A percentile compares a stretch with the other conserved stretches of the same genome.
phyloP scores from a whole-genome alignment of 768 basidiomycete species.

The Pluteus cervinus region DNA sequence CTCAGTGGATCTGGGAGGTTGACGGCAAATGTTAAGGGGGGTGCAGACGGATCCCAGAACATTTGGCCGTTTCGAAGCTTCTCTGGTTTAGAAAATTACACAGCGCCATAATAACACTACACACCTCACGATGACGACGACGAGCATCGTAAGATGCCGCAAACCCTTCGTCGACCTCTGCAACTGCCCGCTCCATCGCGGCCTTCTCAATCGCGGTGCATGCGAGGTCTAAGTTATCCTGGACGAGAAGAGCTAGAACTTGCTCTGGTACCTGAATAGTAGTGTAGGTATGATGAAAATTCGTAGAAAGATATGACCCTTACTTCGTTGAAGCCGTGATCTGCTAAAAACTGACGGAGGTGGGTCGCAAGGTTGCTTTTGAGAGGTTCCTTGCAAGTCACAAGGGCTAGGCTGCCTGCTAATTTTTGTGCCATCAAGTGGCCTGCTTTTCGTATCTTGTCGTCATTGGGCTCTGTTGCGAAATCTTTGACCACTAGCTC shows the following conservation, averaged over 20 bases:
- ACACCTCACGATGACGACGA: constrained; percentile 80
- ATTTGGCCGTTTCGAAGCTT: constrained; percentile 64
- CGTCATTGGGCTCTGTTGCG: constrained; percentile 86
- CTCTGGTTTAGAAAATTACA: background rate
- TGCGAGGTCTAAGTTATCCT: constrained; percentile 90
- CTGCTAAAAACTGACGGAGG: constrained; percentile 73
- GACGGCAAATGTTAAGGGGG: constrained; percentile 59
- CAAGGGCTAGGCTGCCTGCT: constrained; percentile 91
- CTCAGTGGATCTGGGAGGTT: constrained; percentile 85
- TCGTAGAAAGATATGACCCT: constrained; percentile 5
- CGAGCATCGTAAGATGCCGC: constrained; percentile 75
- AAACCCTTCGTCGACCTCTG: constrained; percentile 91
- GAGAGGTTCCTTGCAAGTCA: constrained; percentile 97
- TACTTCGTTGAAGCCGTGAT: constrained; percentile 89
- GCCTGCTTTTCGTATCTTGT: constrained; percentile 85
- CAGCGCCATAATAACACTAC: constrained; percentile 12
- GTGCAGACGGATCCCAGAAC: constrained; percentile 86
- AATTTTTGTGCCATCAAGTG: constrained; percentile 97
- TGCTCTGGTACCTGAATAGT: constrained; percentile 65
- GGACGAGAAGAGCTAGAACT: constrained; percentile 71
- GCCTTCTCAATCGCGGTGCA: constrained; percentile 95
- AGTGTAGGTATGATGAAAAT: constrained; percentile 30
- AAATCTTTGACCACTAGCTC: constrained; percentile 96
- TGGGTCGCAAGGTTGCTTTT: constrained; percentile 88
- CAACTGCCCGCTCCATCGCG: constrained; percentile 92